Evolutionary conservation across 441 rosid genomes (phyloP), one percentile per base, ranked within the genome.

Genomic region (Populus trichocarpa): DNA sequence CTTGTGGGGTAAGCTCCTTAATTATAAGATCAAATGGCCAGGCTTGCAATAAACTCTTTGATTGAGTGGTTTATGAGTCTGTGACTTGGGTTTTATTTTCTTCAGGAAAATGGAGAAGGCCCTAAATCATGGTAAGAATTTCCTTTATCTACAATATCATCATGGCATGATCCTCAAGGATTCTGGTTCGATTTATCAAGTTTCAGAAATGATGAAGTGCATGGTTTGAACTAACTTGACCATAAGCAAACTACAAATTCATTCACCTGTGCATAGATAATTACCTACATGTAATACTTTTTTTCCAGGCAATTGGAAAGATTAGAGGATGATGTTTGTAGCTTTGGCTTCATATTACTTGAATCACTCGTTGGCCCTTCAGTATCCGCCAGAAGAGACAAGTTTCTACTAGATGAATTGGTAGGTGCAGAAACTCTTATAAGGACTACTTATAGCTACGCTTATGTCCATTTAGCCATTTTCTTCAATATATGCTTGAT

Each of bases 301-400:
- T 23, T 20, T 79, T 83, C 72, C 86, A 87, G 92, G 89, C 86
- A 86, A 81, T 79, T 83, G 84, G 74, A 74, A 67, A 85, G 38
- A 50, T 77, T 87, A 64, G 92, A 87, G 71, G 92, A 89, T 73
- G 92, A 87, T 79, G 86, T 84, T 67, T 84, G 84, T 71, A 86
- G 89, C 80, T 89, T 89, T 64, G 90, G 90, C 23, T 82, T 82
- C 84, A 81, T 86, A 72, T 64, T 89, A 59, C 84, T 87, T 0
- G 87, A 89, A 83, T 81, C 92, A 6, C 77, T 89, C 20, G 67
- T 78, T 8, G 86, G 86, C 26, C 80, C 85, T 66, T 83, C 83
- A 30, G 76, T 80, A n/a, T 74, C 84, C 46, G 77, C 83, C 18
- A 71, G 80, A 73, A 78, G 78, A 78, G 88, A 81, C 76, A 76